Evolutionary conservation across 768 basidiomycete species (phyloP).

Genomic region (Phlebiopsis gigantea): DNA sequence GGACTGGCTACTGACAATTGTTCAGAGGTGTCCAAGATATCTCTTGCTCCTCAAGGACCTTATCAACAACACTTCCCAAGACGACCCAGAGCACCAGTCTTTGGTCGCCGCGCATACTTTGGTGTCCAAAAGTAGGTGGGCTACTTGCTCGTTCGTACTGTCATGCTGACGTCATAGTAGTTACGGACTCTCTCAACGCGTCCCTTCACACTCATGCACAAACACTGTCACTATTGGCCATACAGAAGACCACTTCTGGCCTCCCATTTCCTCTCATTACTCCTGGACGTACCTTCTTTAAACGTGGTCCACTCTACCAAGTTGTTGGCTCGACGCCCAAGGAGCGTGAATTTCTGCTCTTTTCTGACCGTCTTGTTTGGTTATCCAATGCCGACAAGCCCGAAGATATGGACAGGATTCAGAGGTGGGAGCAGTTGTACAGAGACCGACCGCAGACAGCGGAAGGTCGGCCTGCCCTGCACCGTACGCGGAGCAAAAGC

Average conservation of each 20-base stretch:
- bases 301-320: constrained; percentile 58
- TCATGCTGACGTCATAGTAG: constrained; percentile 34
- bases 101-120: constrained; percentile 56
- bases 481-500: constrained; percentile 51
- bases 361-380: constrained; percentile 81
- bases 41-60: constrained; percentile 80
- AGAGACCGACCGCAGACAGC: background rate
- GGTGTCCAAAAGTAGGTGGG: constrained; percentile 65
- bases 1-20: constrained; percentile 83
- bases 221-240: constrained; percentile 66
- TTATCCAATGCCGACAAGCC: constrained; percentile 49
- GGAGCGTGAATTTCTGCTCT: constrained; percentile 71
- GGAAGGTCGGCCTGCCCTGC: constrained; percentile 27
- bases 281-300: constrained; percentile 77
- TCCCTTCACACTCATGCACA: constrained; percentile 76
- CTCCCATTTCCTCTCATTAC: constrained; percentile 74
- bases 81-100: constrained; percentile 62
- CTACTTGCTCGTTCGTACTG: constrained; percentile 1
- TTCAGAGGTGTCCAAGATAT: constrained; percentile 86
- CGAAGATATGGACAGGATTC: constrained; percentile 21
- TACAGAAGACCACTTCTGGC: constrained; percentile 73
- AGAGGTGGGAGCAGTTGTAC: constrained; percentile 18
- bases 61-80: constrained; percentile 55
- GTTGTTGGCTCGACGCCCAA: constrained; percentile 47
- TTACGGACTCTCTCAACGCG: constrained; percentile 72